These are phyloP conservation scores for Actinomortierella wolfii DNA, from an alignment of 371 early-diverging fungal genomes.

Conservation along the genomic window DNA sequence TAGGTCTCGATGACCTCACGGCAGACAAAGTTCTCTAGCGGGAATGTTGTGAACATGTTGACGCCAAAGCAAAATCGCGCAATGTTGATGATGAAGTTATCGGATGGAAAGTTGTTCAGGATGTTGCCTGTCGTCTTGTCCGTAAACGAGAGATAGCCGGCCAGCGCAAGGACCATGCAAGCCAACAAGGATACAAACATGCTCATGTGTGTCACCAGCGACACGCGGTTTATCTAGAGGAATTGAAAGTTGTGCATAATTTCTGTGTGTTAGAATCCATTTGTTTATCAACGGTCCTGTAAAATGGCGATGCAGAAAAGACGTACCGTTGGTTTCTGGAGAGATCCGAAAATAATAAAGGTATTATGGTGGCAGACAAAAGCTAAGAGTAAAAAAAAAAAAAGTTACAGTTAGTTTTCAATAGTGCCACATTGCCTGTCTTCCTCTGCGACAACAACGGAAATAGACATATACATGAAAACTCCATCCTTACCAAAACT, in stretches of 20 bases:
- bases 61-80: constrained; percentile 81
- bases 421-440: too few species aligned
- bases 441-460: too few species aligned
- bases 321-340: constrained; percentile 66
- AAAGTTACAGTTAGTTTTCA: not conserved
- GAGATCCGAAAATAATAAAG: constrained; percentile 77
- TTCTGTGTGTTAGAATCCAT: too few species aligned
- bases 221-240: constrained; percentile 68
- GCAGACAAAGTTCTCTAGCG: constrained; percentile 78
- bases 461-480: not conserved
- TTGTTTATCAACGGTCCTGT: too few species aligned
- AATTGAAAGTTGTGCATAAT: not conserved
- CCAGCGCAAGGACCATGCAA: constrained; percentile 67
- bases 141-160: constrained; percentile 72
- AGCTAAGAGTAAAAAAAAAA: constrained; percentile 46
- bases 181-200: constrained; percentile 68
- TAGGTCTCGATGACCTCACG: constrained; percentile 74
- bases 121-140: constrained; percentile 81
- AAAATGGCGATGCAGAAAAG: too few species aligned
- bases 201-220: constrained; percentile 72
- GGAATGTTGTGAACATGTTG: constrained; percentile 84
- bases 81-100: constrained; percentile 74
- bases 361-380: constrained; percentile 89
- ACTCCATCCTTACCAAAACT: constrained; percentile 67
- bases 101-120: constrained; percentile 77